Base-by-base conservation (phyloP, 257 asterid species). In the Striga asiatica region DNA sequence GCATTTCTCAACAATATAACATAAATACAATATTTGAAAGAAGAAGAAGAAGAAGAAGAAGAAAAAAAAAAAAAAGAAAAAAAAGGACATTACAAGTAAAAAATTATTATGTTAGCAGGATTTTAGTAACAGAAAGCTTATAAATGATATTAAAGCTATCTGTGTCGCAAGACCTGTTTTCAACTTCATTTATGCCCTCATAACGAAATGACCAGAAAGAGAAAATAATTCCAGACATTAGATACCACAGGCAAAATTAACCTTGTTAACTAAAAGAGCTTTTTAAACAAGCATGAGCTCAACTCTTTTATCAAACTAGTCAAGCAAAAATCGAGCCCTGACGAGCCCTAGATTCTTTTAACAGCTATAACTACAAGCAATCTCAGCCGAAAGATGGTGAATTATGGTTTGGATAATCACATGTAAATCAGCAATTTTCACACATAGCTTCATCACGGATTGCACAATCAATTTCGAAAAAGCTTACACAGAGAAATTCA, bases 301-400 rank as follows among this genome's bases (percentile, higher is more conserved):
- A n/a, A n/a, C n/a, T n/a, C n/a, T n/a, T n/a, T n/a, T n/a, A n/a
- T n/a, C n/a, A 34, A 34, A 34, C 8, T 34, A 34, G 2, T 0
- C 11, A 34, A 2, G 8, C 39, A 34, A 34, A 34, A 5, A 34
- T 35, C n/a, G n/a, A n/a, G n/a, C n/a, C n/a, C n/a, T n/a, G n/a
- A n/a, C n/a, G n/a, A n/a, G n/a, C n/a, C n/a, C n/a, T n/a, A n/a
- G n/a, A n/a, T n/a, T n/a, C n/a, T n/a, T n/a, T n/a, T n/a, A n/a
- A n/a, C n/a, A n/a, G n/a, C n/a, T 8, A 9, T 11, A 35, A 35
- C 0, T 6, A 52, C n/a, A 6, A 53, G 78, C 89, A 81, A 74
- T 74, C 94, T 74, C 94, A 87, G 85, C 64, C 87, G 82, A 87
- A 84, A 83, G 87, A 87, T 87, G 81, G 89, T 86, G 92, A 76